Evolutionary conservation across 2,329 filamentous ascomycete species (phyloP), one percentile per base, ranked within the genome.

Genomic region (Pseudogymnoascus sp.): DNA sequence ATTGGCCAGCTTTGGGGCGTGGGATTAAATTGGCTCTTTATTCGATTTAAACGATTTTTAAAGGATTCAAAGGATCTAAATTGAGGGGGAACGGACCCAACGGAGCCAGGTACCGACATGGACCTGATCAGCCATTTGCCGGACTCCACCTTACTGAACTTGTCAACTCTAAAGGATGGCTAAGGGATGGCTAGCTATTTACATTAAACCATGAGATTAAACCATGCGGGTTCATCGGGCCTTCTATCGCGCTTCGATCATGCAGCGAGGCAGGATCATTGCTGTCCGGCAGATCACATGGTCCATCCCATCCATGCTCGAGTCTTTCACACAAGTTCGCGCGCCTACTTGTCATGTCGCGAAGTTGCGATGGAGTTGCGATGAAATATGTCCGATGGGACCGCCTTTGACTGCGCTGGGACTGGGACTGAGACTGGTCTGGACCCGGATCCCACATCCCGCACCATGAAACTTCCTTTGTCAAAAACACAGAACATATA

Each of bases 141-240:
- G 49, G 49, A 55, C 49, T 18, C 49, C 49, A 21, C 28, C 49
- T 55, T 33, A 55, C 49, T 55, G 49, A 55, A 55, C 49, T 55
- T 55, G 49, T 55, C 49, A 55, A 55, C 49, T 55, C 49, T 55
- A 55, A 55, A 55, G 45, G 45, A 55, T 12, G 18, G 18, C 43
- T 18, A 25, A 49, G 14, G 21, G 43, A 28, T 49, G 23, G 14
- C 45, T 52, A 52, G 12, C 45, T 55, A 55, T 55, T 55, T 55
- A 55, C 49, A 55, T 55, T n/a, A 55, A 55, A 33, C 49, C 28
- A 33, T 18, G n/a, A 55, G 11, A 55, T 55, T 25, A 55, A 55
- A 33, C 49, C 28, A 33, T 18, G n/a, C 33, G 11, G 25, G 25
- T 33, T 33, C 49, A 55, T 55, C 49, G 49, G 49, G 28, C 49